Conservation (phyloP, 129 eudicot species). For the Escallonia rubra region DNA sequence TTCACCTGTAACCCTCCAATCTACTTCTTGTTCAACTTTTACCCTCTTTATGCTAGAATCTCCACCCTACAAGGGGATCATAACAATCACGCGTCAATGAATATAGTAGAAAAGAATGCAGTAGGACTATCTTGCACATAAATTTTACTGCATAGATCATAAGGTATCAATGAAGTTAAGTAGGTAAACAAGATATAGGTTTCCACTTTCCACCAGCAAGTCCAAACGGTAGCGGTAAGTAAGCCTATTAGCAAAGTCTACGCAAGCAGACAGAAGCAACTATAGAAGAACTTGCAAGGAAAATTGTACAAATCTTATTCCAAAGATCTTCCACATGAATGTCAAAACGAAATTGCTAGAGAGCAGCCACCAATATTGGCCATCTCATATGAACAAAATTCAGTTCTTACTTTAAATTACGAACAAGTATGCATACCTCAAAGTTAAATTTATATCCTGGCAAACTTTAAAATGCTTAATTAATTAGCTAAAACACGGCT, state of each 20-base stretch:
- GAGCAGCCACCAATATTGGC: background rate
- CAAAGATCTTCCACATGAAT: background rate
- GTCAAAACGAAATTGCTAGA: background rate
- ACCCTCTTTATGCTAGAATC: slow-evolving; percentile 49
- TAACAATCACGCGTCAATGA: background rate
- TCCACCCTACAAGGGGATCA: slow-evolving; percentile 37
- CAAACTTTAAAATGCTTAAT: no score
- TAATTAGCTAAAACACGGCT: no score
- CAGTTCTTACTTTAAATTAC: no score
- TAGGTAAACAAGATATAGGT: background rate
- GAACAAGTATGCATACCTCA: no score
- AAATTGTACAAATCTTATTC: background rate
- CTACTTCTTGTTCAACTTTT: slow-evolving; percentile 54
- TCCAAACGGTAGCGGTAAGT: no score
- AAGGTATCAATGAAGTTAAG: background rate
- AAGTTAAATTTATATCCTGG: no score
- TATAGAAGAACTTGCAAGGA: background rate
- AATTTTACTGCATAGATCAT: background rate
- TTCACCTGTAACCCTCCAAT: slow-evolving; percentile 27
- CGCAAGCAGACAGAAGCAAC: background rate
- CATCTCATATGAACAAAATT: background rate
- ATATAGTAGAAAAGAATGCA: background rate
- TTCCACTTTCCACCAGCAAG: background rate
- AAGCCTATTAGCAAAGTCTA: background rate
- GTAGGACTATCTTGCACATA: no score